These are phyloP conservation scores for sunflower (Helianthus annuus) DNA, from an alignment of 129 eudicot genomes.

Conservation along the genomic window HanXRQr2.0-SUNRISE NC_035433.2:42015029-42015528, in stretches of 20 bases:
- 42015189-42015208: neutral
- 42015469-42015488: slow-evolving; percentile 16
- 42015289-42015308: neutral
- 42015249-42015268: slow-evolving; percentile 2
- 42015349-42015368: neutral
- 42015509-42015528: slow-evolving; percentile 13
- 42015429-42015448: neutral
- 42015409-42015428: neutral
- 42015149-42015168: slow-evolving; percentile 59
- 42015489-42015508: neutral
- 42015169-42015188: neutral
- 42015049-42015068: slow-evolving; percentile 50
- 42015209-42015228: slow-evolving; percentile 13
- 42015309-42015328: slow-evolving; percentile 27
- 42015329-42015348: neutral
- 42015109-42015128: slow-evolving; percentile 54
- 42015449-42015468: slow-evolving; percentile 26
- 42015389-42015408: slow-evolving; percentile 28
- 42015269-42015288: slow-evolving; percentile 14
- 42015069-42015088: slow-evolving; percentile 48
- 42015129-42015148: slow-evolving; percentile 55
- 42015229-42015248: slow-evolving; percentile 17
- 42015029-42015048: slow-evolving; percentile 63
- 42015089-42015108: slow-evolving; percentile 44
- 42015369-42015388: slow-evolving; percentile 29